phyloP scores from a whole-genome alignment of 805 yeast genomes.

The Isabelozyma rhagii region DNA sequence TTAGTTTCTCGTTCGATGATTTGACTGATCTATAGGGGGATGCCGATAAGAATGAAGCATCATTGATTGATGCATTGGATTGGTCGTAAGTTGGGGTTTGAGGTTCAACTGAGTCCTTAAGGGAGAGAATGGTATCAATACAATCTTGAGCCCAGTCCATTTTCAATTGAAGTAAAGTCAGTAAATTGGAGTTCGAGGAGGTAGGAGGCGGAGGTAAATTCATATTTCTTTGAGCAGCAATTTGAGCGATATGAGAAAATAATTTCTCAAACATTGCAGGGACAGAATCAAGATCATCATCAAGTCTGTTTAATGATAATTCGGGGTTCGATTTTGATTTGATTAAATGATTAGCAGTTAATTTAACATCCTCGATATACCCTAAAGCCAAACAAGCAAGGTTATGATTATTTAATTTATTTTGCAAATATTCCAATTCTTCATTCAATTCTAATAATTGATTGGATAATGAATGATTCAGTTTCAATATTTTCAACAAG shows the following conservation, averaged over 20 bases:
- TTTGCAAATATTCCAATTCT: conserved; percentile 26
- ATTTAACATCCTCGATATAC: conserved; percentile 41
- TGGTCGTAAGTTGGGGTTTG: conserved; percentile 3
- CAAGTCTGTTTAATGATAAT: conserved; percentile 1
- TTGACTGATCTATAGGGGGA: conserved; percentile 16
- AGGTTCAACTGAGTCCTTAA: neutral
- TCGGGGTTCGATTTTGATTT: neutral
- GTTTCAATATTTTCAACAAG: conserved; percentile 29
- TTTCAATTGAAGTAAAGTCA: conserved; percentile 15
- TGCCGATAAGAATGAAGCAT: conserved; percentile 24
- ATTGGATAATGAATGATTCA: conserved; percentile 28
- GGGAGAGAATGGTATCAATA: conserved; percentile 29
- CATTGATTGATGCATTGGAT: conserved; percentile 11
- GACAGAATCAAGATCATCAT: neutral
- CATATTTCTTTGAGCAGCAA: conserved; percentile 42
- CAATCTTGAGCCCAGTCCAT: conserved; percentile 38
- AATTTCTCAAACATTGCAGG: conserved; percentile 35
- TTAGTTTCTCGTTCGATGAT: conserved; percentile 14
- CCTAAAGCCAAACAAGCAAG: conserved; percentile 45
- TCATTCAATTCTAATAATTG: conserved; percentile 20
- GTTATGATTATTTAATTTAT: conserved; percentile 38
- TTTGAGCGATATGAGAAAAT: conserved; percentile 44
- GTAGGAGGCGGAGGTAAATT: conserved; percentile 19
- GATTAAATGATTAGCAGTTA: conserved; percentile 10
- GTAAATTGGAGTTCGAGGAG: conserved; percentile 9